phyloP scores from a whole-genome alignment of 176 grass and related monocot species.

The Metroxylon sagu region DNA sequence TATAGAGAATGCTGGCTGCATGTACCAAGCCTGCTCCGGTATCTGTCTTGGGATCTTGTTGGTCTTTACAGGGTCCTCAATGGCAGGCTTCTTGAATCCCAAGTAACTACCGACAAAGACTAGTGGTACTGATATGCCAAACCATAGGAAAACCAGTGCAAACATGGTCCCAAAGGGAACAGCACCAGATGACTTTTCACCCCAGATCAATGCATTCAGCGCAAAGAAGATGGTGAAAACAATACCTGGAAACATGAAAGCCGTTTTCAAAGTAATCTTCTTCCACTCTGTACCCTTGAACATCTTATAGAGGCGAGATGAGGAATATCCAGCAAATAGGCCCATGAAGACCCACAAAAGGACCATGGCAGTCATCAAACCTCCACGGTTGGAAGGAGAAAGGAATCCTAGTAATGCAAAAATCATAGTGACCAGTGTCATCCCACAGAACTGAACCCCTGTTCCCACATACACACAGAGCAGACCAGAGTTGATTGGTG shows the following conservation, averaged over 20 bases:
- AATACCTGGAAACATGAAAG: conserved; percentile 21
- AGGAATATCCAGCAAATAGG: conserved; percentile 18
- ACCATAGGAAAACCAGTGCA: conserved; percentile 23
- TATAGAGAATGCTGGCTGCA: conserved; percentile 21
- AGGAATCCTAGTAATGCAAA: conserved; percentile 25
- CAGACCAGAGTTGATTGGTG: conserved; percentile 17
- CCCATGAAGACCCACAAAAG: conserved; percentile 33
- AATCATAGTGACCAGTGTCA: conserved; percentile 28
- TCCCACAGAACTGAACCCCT: conserved; percentile 27
- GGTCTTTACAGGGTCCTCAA: conserved; percentile 23
- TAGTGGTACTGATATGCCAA: conserved; percentile 23
- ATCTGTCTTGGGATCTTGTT: conserved; percentile 22
- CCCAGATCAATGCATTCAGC: conserved; percentile 27
- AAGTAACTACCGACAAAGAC: conserved; percentile 23
- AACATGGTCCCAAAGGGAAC: conserved; percentile 32
- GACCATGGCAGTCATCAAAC: conserved; percentile 26
- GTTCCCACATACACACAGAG: conserved; percentile 27
- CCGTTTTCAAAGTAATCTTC: conserved; percentile 23
- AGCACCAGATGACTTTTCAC: conserved; percentile 27
- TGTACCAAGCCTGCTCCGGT: conserved; percentile 26
- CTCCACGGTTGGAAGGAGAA: conserved; percentile 26
- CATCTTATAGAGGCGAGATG: conserved; percentile 23
- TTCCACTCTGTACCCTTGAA: conserved; percentile 26
- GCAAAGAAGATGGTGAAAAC: conserved; percentile 18
- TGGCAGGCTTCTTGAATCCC: conserved; percentile 22